These are phyloP conservation scores for Scedosporium minutisporum DNA, from an alignment of 2,329 filamentous ascomycete species.

Conservation along the genomic window DNA sequence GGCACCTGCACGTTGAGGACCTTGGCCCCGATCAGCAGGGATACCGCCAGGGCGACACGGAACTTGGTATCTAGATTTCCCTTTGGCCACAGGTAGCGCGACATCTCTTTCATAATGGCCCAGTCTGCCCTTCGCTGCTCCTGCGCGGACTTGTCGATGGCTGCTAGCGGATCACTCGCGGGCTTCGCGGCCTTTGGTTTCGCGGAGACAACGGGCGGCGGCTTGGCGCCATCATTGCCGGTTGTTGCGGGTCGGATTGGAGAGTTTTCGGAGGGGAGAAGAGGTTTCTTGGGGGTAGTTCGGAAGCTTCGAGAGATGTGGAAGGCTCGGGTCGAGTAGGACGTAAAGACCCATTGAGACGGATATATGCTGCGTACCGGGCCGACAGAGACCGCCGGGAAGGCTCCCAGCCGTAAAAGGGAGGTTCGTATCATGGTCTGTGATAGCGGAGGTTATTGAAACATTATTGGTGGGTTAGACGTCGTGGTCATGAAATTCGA, in stretches of 20 bases:
- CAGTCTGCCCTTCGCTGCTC: conserved; percentile 95
- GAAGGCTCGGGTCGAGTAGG: not conserved
- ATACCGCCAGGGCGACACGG: conserved; percentile 76
- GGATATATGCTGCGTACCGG: not conserved
- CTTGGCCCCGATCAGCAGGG: conserved; percentile 79
- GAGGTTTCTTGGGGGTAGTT: not conserved
- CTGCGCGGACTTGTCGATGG: conserved; percentile 56
- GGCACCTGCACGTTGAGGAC: conserved; percentile 95
- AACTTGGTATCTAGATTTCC: conserved; percentile 63
- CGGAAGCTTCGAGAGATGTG: not conserved
- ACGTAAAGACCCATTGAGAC: not conserved
- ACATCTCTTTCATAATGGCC: conserved; percentile 98
- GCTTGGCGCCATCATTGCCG: not conserved
- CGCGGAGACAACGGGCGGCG: not conserved
- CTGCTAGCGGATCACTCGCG: conserved; percentile 45
- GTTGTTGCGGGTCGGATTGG: not conserved
- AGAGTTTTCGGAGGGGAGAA: not conserved
- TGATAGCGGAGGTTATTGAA: not conserved
- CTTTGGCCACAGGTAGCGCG: conserved; percentile 91
- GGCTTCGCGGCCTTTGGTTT: not conserved
- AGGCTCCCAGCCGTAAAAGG: not conserved
- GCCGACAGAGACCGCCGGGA: not conserved
- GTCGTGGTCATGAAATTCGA: not conserved
- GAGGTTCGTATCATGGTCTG: not conserved
- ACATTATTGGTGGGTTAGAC: not conserved